Percentiles rank a stretch among this genome's conserved stretches.
These are phyloP conservation scores for Conticribra guillardii DNA, from an alignment of 108 stramenopile species.

Conservation along the genomic window DNA sequence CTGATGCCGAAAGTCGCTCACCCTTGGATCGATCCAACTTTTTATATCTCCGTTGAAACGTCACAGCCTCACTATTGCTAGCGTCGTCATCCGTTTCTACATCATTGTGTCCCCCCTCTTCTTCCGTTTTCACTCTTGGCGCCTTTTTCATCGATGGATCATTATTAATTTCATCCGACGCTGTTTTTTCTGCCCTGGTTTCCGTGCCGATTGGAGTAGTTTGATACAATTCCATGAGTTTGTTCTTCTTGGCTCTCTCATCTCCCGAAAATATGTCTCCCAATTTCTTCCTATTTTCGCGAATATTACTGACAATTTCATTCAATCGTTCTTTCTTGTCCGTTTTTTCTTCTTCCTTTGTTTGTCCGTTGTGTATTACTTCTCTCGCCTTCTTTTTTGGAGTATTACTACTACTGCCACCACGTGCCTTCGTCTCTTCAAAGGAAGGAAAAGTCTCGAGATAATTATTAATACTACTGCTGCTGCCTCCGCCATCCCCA, in stretches of 20 bases:
- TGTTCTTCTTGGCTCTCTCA: background rate
- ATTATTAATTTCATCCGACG: background rate
- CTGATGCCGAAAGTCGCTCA: background rate
- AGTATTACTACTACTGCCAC: no score
- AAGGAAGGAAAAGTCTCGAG: no score
- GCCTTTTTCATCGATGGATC: background rate
- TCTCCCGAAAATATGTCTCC: background rate
- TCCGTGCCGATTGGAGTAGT: background rate
- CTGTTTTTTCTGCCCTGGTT: background rate
- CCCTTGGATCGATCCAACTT: background rate
- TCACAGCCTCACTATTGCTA: background rate
- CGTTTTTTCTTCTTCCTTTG: no score
- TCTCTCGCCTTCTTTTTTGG: no score
- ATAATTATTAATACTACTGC: background rate
- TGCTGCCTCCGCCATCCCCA: background rate
- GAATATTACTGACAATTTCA: background rate
- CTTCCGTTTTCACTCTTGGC: background rate
- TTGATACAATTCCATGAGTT: constrained; percentile 14
- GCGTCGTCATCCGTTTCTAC: background rate
- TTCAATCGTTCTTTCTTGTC: no score
- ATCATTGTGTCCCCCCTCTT: background rate
- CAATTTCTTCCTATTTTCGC: background rate
- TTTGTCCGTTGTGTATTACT: no score
- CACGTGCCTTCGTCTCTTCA: background rate
- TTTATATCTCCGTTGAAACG: background rate